These are phyloP conservation scores for Fragosphaeria purpurea DNA, from an alignment of 2,329 filamentous ascomycete genomes.

Conservation along the genomic window DNA sequence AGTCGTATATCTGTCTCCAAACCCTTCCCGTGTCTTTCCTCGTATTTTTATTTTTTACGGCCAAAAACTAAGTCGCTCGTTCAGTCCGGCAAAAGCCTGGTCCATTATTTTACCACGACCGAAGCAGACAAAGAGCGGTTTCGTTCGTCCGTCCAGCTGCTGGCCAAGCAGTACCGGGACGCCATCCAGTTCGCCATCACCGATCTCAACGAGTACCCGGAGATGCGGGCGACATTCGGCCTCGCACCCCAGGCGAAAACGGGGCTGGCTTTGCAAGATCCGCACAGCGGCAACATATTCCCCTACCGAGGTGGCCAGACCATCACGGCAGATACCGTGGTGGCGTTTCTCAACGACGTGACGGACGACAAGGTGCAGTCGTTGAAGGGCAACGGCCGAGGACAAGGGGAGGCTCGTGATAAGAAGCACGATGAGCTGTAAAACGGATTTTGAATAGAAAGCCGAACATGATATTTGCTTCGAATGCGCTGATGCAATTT, in stretches of 20 bases:
- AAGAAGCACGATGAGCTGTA: slow-evolving; percentile 6
- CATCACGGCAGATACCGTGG: slow-evolving; percentile 26
- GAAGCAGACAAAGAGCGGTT: slow-evolving; percentile 25
- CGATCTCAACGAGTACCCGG: slow-evolving; percentile 33
- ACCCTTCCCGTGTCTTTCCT: background rate
- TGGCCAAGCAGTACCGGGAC: slow-evolving; percentile 35
- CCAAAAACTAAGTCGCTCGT: no score
- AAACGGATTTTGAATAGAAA: background rate
- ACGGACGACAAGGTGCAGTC: slow-evolving; percentile 27
- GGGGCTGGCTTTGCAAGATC: slow-evolving; percentile 34
- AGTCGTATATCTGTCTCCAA: background rate
- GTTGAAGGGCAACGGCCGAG: background rate
- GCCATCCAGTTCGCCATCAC: slow-evolving; percentile 39
- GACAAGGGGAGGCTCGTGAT: no score
- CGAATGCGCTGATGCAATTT: no score
- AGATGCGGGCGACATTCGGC: slow-evolving; percentile 31
- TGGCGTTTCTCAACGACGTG: slow-evolving; percentile 34
- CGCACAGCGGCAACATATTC: slow-evolving; percentile 32
- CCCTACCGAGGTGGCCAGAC: slow-evolving; percentile 21
- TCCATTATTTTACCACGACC: slow-evolving; percentile 23
- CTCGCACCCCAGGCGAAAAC: slow-evolving; percentile 19
- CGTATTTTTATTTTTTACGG: background rate
- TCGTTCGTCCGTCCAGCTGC: slow-evolving; percentile 23
- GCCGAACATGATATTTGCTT: no score
- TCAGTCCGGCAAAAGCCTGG: slow-evolving; percentile 18